Conservation (phyloP, 345 rosid species). For the Dipteronia dyeriana region DNA sequence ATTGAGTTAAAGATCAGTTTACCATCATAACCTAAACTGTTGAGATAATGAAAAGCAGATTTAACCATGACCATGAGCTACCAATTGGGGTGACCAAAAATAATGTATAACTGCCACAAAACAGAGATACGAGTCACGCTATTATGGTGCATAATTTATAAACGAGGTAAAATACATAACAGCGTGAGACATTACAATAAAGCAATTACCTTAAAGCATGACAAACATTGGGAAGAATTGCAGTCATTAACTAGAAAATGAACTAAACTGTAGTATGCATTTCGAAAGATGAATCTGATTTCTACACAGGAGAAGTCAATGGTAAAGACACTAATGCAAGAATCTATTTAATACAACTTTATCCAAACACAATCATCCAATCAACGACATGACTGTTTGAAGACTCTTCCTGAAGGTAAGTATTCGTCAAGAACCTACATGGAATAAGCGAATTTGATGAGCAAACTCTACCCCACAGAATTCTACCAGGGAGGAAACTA, state of each 20-base stretch:
- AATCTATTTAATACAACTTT: slow-evolving; percentile 4
- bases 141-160: not conserved
- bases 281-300: not conserved
- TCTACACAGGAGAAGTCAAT: slow-evolving; percentile 11
- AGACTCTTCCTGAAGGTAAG: slow-evolving; percentile 95
- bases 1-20: slow-evolving; percentile 28
- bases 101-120: slow-evolving; percentile 82
- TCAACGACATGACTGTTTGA: slow-evolving; percentile 98
- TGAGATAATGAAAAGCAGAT: slow-evolving; percentile 95
- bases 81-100: slow-evolving; percentile 81
- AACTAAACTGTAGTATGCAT: not conserved
- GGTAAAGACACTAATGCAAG: not conserved
- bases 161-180: no score
- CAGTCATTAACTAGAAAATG: no score
- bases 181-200: not conserved
- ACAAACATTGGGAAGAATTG: slow-evolving; percentile 98
- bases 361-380: slow-evolving; percentile 1
- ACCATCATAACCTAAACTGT: slow-evolving; percentile 98
- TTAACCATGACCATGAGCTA: slow-evolving; percentile 93
- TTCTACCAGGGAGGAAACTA: no score
- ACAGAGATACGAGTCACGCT: slow-evolving; percentile 14
- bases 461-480: no score
- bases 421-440: no score
- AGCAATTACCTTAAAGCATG: slow-evolving; percentile 79
- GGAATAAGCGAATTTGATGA: no score